Evolutionary conservation across 2,329 filamentous ascomycete genomes (phyloP).

Genomic region (Exserohilum rostratum): DNA sequence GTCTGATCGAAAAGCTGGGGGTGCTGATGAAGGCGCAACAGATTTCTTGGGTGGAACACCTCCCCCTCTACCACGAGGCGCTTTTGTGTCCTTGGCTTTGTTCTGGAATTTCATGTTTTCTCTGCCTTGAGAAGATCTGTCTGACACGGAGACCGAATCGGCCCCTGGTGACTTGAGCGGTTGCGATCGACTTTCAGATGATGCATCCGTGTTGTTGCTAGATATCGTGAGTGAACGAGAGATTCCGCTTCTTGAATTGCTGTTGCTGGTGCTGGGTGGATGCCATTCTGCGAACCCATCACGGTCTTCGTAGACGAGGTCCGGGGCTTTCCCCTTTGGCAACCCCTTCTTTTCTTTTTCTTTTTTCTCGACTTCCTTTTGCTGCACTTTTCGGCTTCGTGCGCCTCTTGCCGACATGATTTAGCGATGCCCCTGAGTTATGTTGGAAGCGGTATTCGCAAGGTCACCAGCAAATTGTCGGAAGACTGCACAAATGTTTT

Average conservation of each 20-base stretch:
- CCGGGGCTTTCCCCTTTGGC: slow-evolving; percentile 38
- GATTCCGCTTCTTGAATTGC: slow-evolving; percentile 26
- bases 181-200: slow-evolving; percentile 21
- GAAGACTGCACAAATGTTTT: background rate
- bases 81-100: slow-evolving; percentile 48
- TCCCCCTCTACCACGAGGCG: slow-evolving; percentile 47
- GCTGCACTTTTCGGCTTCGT: slow-evolving; percentile 48
- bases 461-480: too few species aligned
- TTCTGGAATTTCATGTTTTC: slow-evolving; percentile 43
- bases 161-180: slow-evolving; percentile 30
- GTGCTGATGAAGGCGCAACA: slow-evolving; percentile 18
- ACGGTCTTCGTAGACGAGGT: slow-evolving; percentile 25
- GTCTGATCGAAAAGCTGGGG: slow-evolving; percentile 31
- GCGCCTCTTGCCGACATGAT: slow-evolving; percentile 50
- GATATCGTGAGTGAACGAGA: slow-evolving; percentile 38
- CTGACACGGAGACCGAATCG: slow-evolving; percentile 35
- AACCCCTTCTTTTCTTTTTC: slow-evolving; percentile 49
- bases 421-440: background rate
- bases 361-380: slow-evolving; percentile 49
- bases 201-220: slow-evolving; percentile 35
- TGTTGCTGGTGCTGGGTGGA: slow-evolving; percentile 29
- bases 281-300: slow-evolving; percentile 42
- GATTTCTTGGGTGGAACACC: slow-evolving; percentile 46
- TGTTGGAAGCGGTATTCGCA: background rate
- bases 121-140: slow-evolving; percentile 35